These are phyloP conservation scores for Fusarium acutatum DNA, from an alignment of 2,329 filamentous ascomycete species.

Conservation along the genomic window DNA sequence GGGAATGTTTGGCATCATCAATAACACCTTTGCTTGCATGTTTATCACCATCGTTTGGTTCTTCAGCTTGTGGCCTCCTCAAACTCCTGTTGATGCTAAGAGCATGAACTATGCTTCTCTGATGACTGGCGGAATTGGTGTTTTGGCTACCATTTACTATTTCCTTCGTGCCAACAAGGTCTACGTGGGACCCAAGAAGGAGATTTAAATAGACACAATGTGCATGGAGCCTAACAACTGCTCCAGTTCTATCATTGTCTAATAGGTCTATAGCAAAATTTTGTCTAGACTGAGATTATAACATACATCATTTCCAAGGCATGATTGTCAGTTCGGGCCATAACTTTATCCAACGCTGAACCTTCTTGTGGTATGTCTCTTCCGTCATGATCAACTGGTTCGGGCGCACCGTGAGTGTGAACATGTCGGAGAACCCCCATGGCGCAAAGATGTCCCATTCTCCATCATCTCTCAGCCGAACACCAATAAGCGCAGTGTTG, in stretches of 20 bases:
- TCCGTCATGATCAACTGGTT: conserved; percentile 42
- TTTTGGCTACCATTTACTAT: conserved; percentile 57
- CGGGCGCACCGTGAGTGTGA: conserved; percentile 46
- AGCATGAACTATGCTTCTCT: conserved; percentile 58
- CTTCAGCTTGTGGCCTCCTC: conserved; percentile 60
- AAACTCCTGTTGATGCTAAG: conserved; percentile 30
- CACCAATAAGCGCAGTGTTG: conserved; percentile 47
- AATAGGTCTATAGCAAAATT: background rate
- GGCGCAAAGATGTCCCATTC: conserved; percentile 49
- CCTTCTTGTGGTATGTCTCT: conserved; percentile 45
- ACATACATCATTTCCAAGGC: conserved; percentile 31
- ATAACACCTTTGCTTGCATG: conserved; percentile 61
- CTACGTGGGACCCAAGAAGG: conserved; percentile 54
- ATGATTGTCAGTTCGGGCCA: conserved; percentile 44
- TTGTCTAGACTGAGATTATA: background rate
- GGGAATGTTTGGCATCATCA: conserved; percentile 58
- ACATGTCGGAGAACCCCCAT: conserved; percentile 48
- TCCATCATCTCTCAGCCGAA: conserved; percentile 36
- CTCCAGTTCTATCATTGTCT: background rate
- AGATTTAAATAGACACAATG: background rate
- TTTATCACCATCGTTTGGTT: conserved; percentile 65
- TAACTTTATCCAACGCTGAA: conserved; percentile 42
- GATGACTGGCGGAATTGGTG: conserved; percentile 51
- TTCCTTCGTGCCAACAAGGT: conserved; percentile 49
- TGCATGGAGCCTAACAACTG: too few species aligned